These are phyloP conservation scores for Musa schizocarpa DNA, from an alignment of 176 grass and related monocot genomes.

Conservation along the genomic window DNA sequence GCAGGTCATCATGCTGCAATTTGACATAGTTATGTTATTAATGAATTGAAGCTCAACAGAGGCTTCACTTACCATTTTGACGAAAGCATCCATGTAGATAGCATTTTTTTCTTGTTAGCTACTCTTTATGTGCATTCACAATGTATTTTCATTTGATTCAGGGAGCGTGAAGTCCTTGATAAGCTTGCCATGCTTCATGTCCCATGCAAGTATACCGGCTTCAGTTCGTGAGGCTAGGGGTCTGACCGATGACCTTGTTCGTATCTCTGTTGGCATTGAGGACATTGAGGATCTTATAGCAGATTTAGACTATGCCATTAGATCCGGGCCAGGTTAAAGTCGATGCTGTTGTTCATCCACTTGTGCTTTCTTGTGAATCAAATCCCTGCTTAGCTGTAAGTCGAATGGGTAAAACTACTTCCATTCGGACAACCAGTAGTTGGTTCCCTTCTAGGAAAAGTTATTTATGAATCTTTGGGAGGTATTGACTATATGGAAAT, in stretches of 20 bases:
- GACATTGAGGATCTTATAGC: constrained; percentile 75
- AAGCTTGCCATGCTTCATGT: constrained; percentile 98
- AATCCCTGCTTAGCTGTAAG: not conserved
- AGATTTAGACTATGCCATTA: constrained; percentile 67
- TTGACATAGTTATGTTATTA: not conserved
- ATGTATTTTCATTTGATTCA: constrained; percentile 21
- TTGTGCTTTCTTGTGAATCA: not conserved
- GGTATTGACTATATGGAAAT: too few relatives aligned
- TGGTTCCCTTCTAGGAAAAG: not conserved
- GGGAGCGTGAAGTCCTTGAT: constrained; percentile 94
- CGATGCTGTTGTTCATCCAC: not conserved
- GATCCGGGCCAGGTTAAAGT: constrained; percentile 35
- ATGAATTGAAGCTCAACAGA: not conserved
- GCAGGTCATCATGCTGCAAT: too few relatives aligned
- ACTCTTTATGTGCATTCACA: not conserved
- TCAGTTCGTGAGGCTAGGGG: constrained; percentile 54
- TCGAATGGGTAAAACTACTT: not conserved
- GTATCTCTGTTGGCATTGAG: constrained; percentile 89
- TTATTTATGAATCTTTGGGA: too few relatives aligned
- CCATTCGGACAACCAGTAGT: not conserved
- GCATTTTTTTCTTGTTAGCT: not conserved
- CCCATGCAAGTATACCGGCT: constrained; percentile 73
- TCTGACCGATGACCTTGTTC: constrained; percentile 74
- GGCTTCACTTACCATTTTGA: not conserved
- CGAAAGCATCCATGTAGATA: not conserved